phyloP scores from a whole-genome alignment of 352 stramenopile species.

The Globisporangium radiosum region DNA sequence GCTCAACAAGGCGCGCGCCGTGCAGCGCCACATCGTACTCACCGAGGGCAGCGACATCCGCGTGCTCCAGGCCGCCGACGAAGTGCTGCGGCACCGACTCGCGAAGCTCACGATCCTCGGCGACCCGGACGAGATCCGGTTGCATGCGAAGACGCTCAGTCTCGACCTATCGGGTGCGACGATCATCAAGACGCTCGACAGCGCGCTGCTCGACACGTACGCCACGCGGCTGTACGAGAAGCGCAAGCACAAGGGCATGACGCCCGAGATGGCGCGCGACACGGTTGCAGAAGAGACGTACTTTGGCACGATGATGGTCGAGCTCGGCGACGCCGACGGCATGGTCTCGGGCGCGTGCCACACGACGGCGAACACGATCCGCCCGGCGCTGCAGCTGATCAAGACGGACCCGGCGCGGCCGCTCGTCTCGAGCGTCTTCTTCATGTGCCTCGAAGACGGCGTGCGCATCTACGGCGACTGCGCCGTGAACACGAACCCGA shows the following conservation, averaged over 20 bases:
- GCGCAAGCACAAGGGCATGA: conserved; percentile 83
- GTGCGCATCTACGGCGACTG: conserved; percentile 84
- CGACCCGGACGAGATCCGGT: conserved; percentile 56
- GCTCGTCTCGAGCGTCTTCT: conserved; percentile 82
- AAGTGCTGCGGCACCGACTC: conserved; percentile 58
- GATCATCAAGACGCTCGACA: conserved; percentile 51
- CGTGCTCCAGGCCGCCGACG: conserved; percentile 71
- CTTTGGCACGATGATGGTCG: conserved; percentile 86
- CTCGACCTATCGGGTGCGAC: conserved; percentile 54
- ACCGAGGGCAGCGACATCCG: conserved; percentile 80
- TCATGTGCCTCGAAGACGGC: conserved; percentile 81
- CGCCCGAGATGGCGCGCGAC: conserved; percentile 42
- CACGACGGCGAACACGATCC: conserved; percentile 86
- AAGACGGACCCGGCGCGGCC: conserved; percentile 66
- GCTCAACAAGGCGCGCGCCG: conserved; percentile 65
- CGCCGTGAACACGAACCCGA: conserved; percentile 80
- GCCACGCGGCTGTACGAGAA: conserved; percentile 59
- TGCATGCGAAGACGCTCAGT: conserved; percentile 59
- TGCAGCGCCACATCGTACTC: conserved; percentile 78
- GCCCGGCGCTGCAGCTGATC: conserved; percentile 82
- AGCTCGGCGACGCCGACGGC: conserved; percentile 69
- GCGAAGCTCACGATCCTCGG: conserved; percentile 76
- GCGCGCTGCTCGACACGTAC: conserved; percentile 49
- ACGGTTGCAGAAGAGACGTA: conserved; percentile 65
- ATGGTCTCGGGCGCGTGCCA: conserved; percentile 84